These are phyloP conservation scores for Pulveroboletus frians DNA, from an alignment of 768 basidiomycete genomes.

Conservation along the genomic window DNA sequence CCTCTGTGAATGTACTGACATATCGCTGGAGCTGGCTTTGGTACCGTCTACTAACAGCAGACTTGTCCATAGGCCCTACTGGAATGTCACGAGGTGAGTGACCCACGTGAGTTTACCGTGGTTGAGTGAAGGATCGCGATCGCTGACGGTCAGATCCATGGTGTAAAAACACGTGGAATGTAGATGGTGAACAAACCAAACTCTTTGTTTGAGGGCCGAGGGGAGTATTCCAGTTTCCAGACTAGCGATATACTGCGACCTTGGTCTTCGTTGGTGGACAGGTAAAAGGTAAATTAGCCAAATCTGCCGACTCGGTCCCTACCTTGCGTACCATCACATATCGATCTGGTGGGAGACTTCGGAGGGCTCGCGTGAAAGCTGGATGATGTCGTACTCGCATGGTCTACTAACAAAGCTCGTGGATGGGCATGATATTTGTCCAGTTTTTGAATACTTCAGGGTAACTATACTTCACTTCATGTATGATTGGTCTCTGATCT, in stretches of 20 bases:
- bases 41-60: too few relatives aligned
- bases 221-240: not conserved
- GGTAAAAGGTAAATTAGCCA: not conserved
- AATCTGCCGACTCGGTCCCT: too few relatives aligned
- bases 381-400: not conserved
- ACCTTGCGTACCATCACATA: not conserved
- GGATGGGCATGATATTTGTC: not conserved
- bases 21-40: too few relatives aligned
- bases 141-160: constrained; percentile 3
- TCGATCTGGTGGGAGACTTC: not conserved
- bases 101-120: too few relatives aligned
- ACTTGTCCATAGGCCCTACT: too few relatives aligned
- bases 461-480: not conserved
- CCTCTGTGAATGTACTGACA: too few relatives aligned
- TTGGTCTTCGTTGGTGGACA: not conserved
- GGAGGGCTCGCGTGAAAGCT: not conserved
- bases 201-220: too few relatives aligned
- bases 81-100: too few relatives aligned
- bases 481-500: not conserved
- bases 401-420: not conserved
- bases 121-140: not conserved
- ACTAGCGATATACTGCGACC: not conserved
- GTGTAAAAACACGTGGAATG: not conserved
- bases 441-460: not conserved
- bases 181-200: not conserved